A percentile compares a stretch with the other conserved stretches of the same genome.
These are phyloP conservation scores for Lichtheimia corymbifera DNA, from an alignment of 371 early-diverging fungal species.

Conservation along the genomic window DNA sequence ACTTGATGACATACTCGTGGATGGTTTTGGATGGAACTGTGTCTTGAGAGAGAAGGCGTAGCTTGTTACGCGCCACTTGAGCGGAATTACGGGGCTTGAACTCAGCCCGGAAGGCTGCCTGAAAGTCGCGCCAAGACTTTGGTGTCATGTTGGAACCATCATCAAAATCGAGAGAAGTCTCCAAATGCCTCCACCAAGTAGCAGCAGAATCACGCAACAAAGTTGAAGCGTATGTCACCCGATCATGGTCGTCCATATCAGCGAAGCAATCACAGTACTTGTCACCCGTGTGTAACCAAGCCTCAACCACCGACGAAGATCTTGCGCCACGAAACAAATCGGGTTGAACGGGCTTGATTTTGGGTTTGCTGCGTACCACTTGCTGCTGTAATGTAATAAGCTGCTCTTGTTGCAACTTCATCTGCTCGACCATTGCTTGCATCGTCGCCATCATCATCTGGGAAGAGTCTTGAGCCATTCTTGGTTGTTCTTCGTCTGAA, in stretches of 20 bases:
- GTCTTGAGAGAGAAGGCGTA: not conserved
- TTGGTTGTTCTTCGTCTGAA: no score
- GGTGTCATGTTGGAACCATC: not conserved
- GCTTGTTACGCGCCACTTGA: slow-evolving; percentile 5
- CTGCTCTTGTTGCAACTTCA: no score
- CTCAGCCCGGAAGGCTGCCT: not conserved
- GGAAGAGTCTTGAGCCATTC: no score
- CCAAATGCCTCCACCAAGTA: slow-evolving; percentile 9
- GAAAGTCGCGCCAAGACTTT: not conserved
- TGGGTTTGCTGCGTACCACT: no score
- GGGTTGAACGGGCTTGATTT: slow-evolving; percentile 1
- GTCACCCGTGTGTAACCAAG: slow-evolving; percentile 1
- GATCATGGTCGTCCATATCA: no score
- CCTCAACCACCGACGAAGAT: slow-evolving; percentile 3
- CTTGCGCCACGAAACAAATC: not conserved
- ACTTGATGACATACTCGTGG: slow-evolving; percentile 3
- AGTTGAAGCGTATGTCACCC: no score
- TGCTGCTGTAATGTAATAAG: no score
- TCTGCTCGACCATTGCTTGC: no score
- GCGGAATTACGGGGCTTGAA: slow-evolving; percentile 3
- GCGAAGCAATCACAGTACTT: not conserved
- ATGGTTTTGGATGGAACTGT: slow-evolving; percentile 1
- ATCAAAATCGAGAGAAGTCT: not conserved
- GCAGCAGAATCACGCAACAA: no score
- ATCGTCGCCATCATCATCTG: no score